phyloP scores from a whole-genome alignment of 192 early-diverging fungal genomes.

The Backusella parvicylindrica region DNA sequence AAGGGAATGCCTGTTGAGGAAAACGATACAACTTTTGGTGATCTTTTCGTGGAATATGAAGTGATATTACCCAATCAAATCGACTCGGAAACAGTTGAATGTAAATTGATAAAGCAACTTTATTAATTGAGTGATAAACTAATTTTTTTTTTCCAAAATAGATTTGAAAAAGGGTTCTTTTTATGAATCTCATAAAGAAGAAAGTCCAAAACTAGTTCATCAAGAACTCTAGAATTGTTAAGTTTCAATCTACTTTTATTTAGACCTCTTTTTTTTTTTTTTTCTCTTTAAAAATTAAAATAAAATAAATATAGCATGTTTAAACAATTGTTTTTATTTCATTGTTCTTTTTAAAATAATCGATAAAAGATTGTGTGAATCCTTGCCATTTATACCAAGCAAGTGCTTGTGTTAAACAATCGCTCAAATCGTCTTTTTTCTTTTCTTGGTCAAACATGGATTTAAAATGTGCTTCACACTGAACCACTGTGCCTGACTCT shows the following conservation, averaged over 20 bases:
- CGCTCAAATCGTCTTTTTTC: slow-evolving; percentile 50
- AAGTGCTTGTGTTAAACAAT: slow-evolving; percentile 44
- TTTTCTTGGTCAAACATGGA: slow-evolving; percentile 29
- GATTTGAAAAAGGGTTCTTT: slow-evolving; percentile 6
- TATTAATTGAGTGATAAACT: background rate
- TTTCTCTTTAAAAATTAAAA: too few species aligned
- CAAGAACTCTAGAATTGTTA: background rate
- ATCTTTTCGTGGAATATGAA: slow-evolving; percentile 87
- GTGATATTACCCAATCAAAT: slow-evolving; percentile 75
- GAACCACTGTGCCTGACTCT: background rate
- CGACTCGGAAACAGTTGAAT: slow-evolving; percentile 37
- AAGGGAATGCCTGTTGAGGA: slow-evolving; percentile 87
- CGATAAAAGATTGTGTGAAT: slow-evolving; percentile 16
- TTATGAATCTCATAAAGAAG: background rate
- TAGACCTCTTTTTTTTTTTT: too few species aligned
- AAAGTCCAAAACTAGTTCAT: background rate
- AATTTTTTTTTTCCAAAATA: background rate
- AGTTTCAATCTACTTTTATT: background rate
- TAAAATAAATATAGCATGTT: background rate
- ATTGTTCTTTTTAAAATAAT: background rate
- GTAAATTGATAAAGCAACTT: slow-evolving; percentile 22
- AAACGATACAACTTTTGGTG: slow-evolving; percentile 57
- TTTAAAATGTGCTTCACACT: slow-evolving; percentile 14
- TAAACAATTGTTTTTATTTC: background rate
- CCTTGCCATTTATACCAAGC: slow-evolving; percentile 45